Conservation (phyloP, 2,329 filamentous ascomycete genomes). For the Phialemonium atrogriseum region DNA sequence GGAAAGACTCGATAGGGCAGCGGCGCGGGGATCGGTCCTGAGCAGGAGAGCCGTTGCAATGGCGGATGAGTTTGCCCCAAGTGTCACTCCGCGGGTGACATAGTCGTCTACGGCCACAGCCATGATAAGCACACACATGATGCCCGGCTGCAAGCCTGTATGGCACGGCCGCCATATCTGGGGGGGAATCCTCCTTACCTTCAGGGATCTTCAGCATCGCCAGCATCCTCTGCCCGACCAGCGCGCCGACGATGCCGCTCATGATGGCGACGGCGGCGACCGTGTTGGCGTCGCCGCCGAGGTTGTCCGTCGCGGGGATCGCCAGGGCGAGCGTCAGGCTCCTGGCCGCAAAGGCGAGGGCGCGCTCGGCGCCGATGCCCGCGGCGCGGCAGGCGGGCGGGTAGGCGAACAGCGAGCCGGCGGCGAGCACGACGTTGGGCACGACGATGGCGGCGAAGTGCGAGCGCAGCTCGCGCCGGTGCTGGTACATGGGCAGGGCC, state of each 20-base stretch:
- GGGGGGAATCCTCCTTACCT: too few relatives aligned
- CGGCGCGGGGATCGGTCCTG: constrained; percentile 47
- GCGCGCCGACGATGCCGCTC: constrained; percentile 49
- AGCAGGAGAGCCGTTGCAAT: constrained; percentile 51
- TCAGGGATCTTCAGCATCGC: constrained; percentile 43
- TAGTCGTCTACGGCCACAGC: too few relatives aligned
- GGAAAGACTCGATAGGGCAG: constrained; percentile 48
- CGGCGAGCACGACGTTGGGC: constrained; percentile 41
- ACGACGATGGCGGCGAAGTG: constrained; percentile 47
- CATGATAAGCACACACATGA: too few relatives aligned
- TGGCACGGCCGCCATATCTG: too few relatives aligned
- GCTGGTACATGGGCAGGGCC: constrained; percentile 53
- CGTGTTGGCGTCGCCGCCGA: constrained; percentile 48
- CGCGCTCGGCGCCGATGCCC: constrained; percentile 43
- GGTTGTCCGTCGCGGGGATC: constrained; percentile 44
- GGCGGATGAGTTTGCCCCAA: constrained; percentile 53
- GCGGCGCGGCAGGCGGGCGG: constrained; percentile 44
- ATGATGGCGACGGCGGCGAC: constrained; percentile 49
- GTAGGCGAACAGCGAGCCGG: constrained; percentile 48
- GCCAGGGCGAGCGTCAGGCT: constrained; percentile 54
- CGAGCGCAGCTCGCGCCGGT: constrained; percentile 43
- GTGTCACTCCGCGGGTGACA: constrained; percentile 51
- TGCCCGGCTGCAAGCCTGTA: too few relatives aligned
- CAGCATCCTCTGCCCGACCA: constrained; percentile 43
- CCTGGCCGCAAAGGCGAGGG: constrained; percentile 46